phyloP scores from a whole-genome alignment of 2,329 filamentous ascomycete species.

The Cladophialophora bantiana region DNA sequence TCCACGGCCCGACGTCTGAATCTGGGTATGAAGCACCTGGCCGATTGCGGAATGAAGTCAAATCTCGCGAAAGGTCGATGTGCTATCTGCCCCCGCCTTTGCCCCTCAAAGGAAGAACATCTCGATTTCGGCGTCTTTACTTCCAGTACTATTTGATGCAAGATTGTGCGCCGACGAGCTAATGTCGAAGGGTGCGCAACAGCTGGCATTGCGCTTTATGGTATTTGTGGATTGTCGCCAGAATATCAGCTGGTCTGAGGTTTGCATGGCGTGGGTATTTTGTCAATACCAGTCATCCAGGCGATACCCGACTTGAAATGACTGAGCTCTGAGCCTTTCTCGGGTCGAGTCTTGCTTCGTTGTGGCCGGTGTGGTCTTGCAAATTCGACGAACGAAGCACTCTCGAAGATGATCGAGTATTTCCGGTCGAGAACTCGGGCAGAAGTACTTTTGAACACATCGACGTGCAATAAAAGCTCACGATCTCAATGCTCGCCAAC shows the following conservation, averaged over 20 bases:
- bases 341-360: neutral
- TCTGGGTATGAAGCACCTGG: neutral
- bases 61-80: neutral
- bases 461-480: neutral
- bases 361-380: no score
- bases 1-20: neutral
- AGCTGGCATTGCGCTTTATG: neutral
- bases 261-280: neutral
- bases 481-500: slow-evolving; percentile 23
- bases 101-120: neutral
- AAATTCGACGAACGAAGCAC: neutral
- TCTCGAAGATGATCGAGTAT: neutral
- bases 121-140: neutral
- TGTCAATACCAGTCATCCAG: neutral
- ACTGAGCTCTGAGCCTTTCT: no score
- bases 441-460: neutral
- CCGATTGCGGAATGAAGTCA: neutral
- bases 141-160: neutral
- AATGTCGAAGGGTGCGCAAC: neutral
- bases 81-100: neutral
- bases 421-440: neutral
- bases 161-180: neutral
- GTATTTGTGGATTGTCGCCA: neutral
- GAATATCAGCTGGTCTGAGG: neutral
- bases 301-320: neutral